These are phyloP conservation scores for Spinacia oleracea DNA, from an alignment of 179 eudicot genomes.

Conservation along the genomic window DNA sequence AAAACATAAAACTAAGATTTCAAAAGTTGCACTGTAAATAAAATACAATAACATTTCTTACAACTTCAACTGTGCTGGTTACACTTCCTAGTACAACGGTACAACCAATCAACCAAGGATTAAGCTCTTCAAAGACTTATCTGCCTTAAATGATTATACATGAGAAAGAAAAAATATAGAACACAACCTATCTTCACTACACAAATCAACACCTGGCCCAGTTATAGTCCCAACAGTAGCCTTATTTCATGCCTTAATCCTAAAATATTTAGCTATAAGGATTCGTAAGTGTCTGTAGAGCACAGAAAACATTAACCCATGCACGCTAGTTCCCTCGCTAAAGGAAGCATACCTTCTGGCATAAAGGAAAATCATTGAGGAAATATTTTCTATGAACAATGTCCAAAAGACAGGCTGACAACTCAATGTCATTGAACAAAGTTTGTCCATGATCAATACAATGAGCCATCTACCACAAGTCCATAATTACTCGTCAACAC, in stretches of 20 bases:
- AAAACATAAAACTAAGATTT: too few species aligned
- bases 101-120: neutral
- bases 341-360: neutral
- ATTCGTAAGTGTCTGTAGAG: neutral
- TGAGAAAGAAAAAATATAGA: neutral
- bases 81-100: neutral
- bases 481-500: neutral
- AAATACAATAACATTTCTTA: neutral
- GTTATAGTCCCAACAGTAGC: too few species aligned
- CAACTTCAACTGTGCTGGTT: neutral
- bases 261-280: too few species aligned
- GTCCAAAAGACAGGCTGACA: too few species aligned
- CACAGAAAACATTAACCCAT: neutral
- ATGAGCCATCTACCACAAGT: too few species aligned
- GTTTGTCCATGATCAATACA: too few species aligned
- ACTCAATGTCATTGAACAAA: too few species aligned
- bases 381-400: too few species aligned
- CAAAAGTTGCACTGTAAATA: neutral
- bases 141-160: neutral
- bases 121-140: neutral
- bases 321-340: neutral
- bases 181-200: too few species aligned
- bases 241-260: too few species aligned
- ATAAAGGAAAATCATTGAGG: too few species aligned
- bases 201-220: too few species aligned